phyloP scores from a whole-genome alignment of 768 basidiomycete genomes.

The Leccinum imitatum region DNA sequence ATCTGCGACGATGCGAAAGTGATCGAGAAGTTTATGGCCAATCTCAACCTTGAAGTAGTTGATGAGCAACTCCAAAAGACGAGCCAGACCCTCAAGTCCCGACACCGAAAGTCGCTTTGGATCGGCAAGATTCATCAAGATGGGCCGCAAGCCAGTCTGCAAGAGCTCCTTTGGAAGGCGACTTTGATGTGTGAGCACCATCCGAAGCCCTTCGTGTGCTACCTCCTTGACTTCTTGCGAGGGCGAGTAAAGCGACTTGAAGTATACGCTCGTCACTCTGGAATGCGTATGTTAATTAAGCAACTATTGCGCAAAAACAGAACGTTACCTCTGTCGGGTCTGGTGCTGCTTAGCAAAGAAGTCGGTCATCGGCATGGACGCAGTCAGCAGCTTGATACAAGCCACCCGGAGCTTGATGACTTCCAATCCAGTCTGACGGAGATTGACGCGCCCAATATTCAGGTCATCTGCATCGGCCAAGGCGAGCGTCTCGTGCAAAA shows the following conservation, averaged over 20 bases:
- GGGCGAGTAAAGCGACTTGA: constrained; percentile 95
- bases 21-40: constrained; percentile 94
- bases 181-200: constrained; percentile 85
- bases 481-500: constrained; percentile 91
- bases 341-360: constrained; percentile 84
- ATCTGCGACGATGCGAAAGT: constrained; percentile 91
- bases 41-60: constrained; percentile 99
- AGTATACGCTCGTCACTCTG: constrained; percentile 94
- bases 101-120: constrained; percentile 91
- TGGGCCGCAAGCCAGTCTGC: constrained; percentile 93
- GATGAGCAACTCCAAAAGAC: constrained; percentile 88
- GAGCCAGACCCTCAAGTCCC: constrained; percentile 90
- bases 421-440: constrained; percentile 76
- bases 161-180: constrained; percentile 93
- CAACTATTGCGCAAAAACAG: background rate
- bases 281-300: constrained; percentile 7
- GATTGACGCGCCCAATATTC: constrained; percentile 72
- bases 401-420: constrained; percentile 89
- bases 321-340: constrained; percentile 76
- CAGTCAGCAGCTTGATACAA: constrained; percentile 89
- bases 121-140: constrained; percentile 96
- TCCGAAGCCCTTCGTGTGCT: constrained; percentile 88
- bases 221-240: constrained; percentile 92
- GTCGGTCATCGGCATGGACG: constrained; percentile 93
- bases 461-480: constrained; percentile 93